Conservation (phyloP, 208 protist species). For the Leishmania major region DNA sequence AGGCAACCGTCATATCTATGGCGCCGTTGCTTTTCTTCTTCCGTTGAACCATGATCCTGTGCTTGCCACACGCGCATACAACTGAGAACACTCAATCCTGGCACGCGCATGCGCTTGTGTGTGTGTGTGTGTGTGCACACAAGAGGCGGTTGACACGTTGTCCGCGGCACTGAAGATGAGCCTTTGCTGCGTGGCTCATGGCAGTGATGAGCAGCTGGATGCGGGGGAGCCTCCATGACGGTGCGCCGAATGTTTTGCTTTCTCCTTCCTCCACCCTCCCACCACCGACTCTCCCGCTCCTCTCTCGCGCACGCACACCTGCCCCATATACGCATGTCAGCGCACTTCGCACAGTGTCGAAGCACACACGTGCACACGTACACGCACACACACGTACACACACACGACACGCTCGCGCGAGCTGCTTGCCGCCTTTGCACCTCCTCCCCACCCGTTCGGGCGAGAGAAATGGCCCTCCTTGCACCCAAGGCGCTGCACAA, state of each 20-base stretch:
- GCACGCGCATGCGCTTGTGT: background rate
- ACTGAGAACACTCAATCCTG: background rate
- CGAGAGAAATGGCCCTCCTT: conserved; percentile 15
- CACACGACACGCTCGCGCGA: background rate
- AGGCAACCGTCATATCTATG: background rate
- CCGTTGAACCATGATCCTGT: background rate
- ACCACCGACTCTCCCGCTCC: background rate
- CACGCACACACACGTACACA: too few species aligned
- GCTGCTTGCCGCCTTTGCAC: too few species aligned
- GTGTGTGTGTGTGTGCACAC: background rate
- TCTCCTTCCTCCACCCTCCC: background rate
- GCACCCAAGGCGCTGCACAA: conserved; percentile 45
- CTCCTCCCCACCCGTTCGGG: background rate
- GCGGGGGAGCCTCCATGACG: background rate
- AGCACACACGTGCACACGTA: too few species aligned
- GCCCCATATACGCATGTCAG: background rate
- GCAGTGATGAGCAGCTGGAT: background rate
- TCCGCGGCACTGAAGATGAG: background rate
- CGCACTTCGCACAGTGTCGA: conserved; percentile 1
- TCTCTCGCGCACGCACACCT: background rate
- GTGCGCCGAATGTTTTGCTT: background rate
- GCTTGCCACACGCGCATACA: background rate
- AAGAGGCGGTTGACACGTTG: background rate
- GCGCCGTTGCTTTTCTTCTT: background rate
- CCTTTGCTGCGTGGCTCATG: background rate